Evolutionary conservation across 2,329 filamentous ascomycete genomes (phyloP), one percentile per base, ranked within the genome.

Genomic region (Fusarium ramigenum): DNA sequence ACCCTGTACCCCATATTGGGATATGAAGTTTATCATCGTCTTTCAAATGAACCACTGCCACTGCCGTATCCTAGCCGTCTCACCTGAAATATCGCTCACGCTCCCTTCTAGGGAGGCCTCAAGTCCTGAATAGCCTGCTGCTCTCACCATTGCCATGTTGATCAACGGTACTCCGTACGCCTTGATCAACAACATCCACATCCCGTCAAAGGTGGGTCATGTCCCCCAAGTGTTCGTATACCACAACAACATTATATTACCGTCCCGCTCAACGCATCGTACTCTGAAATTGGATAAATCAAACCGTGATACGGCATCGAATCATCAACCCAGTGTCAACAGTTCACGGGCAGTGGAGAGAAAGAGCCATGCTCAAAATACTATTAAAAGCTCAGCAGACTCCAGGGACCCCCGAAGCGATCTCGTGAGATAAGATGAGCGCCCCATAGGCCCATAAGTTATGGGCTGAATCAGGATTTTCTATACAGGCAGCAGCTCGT

Each of bases 381-480:
- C 43, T 50, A 50, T 67, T 44, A 56, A 44, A 67, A 56, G 43
- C 37, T 39, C 32, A n/a, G 54, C 5, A 43, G n/a, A 68, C 23
- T 21, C 36, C 46, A 65, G 47, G 67, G 52, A 32, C 47, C 25
- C 44, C 36, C 52, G 50, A 69, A 60, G 65, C 65, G 65, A 69
- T 58, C 59, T 52, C 52, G 36, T 25, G 39, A 69, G 66, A 65
- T 65, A 43, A 69, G 66, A 69, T 69, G 66, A 69, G 47, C 37
- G 59, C 59, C 40, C 66, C 59, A 57, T 37, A 18, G 65, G 39
- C 53, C 66, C 66, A 69, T 69, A 65, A 54, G 30, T 70, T 73
- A 66, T 70, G 60, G 53, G 54, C 70, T 70, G 70, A 73, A 69
- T 46, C 54, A 54, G 57, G 44, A 59, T 61, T 25, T 54, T 56